phyloP scores from a whole-genome alignment of 176 grass and related monocot species.

The Carex cristatella region DNA sequence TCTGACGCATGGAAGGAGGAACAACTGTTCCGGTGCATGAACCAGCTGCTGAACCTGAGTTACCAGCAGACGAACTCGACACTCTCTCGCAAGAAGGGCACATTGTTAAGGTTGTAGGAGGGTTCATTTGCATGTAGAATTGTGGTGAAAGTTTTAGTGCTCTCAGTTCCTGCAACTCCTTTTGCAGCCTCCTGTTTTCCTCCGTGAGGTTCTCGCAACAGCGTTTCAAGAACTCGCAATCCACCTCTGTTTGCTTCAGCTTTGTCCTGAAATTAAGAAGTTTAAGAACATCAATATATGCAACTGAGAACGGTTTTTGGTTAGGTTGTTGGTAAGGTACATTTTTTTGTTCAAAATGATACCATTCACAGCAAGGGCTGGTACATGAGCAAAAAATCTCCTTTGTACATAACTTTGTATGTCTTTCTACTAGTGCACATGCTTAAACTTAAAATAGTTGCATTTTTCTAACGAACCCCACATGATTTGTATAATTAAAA shows the following conservation, averaged over 20 bases:
- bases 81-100: slow-evolving; percentile 87
- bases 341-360: not conserved
- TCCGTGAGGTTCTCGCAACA: slow-evolving; percentile 93
- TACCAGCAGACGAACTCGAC: slow-evolving; percentile 14
- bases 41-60: not conserved
- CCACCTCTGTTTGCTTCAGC: slow-evolving; percentile 95
- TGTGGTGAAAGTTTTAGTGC: slow-evolving; percentile 69
- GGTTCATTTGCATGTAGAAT: slow-evolving; percentile 60
- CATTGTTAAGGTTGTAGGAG: slow-evolving; percentile 83
- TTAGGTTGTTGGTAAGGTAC: not conserved
- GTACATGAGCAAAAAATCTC: not conserved
- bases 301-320: not conserved
- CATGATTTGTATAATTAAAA: slow-evolving; percentile 26
- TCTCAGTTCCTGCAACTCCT: slow-evolving; percentile 79
- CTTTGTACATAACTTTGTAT: not conserved
- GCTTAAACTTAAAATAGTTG: not conserved
- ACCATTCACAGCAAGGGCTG: not conserved
- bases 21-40: not conserved
- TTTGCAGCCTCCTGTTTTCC: slow-evolving; percentile 83
- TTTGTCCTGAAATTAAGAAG: slow-evolving; percentile 47
- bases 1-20: slow-evolving; percentile 14
- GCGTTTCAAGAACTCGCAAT: slow-evolving; percentile 82
- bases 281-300: not conserved
- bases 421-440: not conserved
- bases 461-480: not conserved